Conservation (phyloP, 2,329 filamentous ascomycete species). For the Xylariales sp. region DNA sequence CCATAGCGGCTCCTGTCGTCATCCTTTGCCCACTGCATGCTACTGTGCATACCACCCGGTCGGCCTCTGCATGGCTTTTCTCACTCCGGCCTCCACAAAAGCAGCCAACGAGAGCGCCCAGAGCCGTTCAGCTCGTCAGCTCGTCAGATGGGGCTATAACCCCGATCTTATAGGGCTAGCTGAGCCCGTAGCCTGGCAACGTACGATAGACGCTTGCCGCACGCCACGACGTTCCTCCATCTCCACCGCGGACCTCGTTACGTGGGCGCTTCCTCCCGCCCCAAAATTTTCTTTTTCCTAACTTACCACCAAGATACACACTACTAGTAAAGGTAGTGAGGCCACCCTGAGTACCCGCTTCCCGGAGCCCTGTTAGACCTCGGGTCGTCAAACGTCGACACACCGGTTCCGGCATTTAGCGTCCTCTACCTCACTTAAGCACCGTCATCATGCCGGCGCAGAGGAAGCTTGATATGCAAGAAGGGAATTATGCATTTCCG, state of each 20-base stretch:
- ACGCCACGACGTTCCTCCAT: not conserved
- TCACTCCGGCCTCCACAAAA: constrained; percentile 23
- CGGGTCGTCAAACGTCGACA: constrained; percentile 8
- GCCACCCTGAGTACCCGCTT: constrained; percentile 23
- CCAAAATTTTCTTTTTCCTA: constrained; percentile 3
- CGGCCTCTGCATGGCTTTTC: constrained; percentile 16
- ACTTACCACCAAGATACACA: not conserved
- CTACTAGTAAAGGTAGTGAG: constrained; percentile 7
- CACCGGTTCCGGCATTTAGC: not conserved
- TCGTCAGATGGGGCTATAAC: constrained; percentile 34
- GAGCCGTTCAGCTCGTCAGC: constrained; percentile 34
- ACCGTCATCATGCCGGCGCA: not conserved
- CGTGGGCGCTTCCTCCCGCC: not conserved
- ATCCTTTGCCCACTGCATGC: constrained; percentile 1
- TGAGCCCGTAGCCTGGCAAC: constrained; percentile 24
- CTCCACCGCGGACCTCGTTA: constrained; percentile 13
- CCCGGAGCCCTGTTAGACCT: not conserved
- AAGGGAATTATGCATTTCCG: not conserved
- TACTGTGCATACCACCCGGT: constrained; percentile 3
- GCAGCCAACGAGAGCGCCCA: constrained; percentile 20
- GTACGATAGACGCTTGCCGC: constrained; percentile 4
- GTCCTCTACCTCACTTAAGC: not conserved
- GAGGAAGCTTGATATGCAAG: constrained; percentile 19
- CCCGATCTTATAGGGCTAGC: constrained; percentile 34
- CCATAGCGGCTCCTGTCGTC: not conserved